phyloP scores from a whole-genome alignment of 192 early-diverging fungal genomes.

The Funneliformis geosporum region DNA sequence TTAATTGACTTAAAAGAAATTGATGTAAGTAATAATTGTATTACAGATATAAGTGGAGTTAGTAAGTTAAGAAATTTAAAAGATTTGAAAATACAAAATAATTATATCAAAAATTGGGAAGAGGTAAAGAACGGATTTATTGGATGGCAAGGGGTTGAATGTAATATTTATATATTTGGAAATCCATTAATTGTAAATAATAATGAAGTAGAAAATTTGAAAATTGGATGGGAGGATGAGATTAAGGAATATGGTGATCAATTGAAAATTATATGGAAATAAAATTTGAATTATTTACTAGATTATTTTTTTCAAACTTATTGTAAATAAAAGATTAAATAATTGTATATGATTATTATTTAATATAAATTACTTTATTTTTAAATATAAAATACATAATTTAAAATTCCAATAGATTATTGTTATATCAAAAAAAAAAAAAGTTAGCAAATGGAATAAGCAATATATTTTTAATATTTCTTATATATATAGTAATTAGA shows the following conservation, averaged over 20 bases:
- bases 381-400: too few species aligned
- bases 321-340: too few species aligned
- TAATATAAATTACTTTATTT: too few species aligned
- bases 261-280: too few species aligned
- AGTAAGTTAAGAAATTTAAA: slow-evolving; percentile 3
- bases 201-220: not conserved
- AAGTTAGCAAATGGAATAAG: too few species aligned
- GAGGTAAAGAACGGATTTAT: not conserved
- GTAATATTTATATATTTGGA: not conserved
- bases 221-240: not conserved
- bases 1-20: slow-evolving; percentile 8
- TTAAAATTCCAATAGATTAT: too few species aligned
- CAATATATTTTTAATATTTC: too few species aligned
- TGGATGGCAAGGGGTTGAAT: not conserved
- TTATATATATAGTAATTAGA: too few species aligned
- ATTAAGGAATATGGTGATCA: not conserved
- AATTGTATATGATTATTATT: too few species aligned
- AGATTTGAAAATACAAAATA: not conserved
- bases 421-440: too few species aligned
- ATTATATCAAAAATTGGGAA: not conserved
- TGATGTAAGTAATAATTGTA: not conserved
- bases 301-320: too few species aligned
- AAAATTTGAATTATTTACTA: too few species aligned
- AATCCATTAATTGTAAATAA: not conserved
- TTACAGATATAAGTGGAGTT: not conserved